These are phyloP conservation scores for Botrytis byssoidea DNA, from an alignment of 2,329 filamentous ascomycete genomes.

Conservation along the genomic window DNA sequence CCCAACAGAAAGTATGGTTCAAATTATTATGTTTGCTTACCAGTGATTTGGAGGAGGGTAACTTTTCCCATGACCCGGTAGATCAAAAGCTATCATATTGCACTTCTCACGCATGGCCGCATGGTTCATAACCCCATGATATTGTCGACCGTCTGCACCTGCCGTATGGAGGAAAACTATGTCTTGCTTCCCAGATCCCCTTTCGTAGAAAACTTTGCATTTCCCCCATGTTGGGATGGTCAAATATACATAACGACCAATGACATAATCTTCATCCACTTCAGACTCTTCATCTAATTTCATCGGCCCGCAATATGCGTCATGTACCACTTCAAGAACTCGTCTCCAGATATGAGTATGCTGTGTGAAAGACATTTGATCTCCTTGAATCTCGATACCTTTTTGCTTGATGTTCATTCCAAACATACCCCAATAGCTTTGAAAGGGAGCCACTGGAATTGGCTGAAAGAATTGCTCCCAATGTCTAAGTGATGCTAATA, in stretches of 20 bases:
- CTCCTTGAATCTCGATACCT: constrained; percentile 48
- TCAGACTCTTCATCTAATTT: constrained; percentile 43
- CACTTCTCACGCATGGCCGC: constrained; percentile 46
- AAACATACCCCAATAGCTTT: constrained; percentile 34
- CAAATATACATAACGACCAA: constrained; percentile 49
- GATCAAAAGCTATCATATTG: constrained; percentile 50
- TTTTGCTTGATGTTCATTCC: constrained; percentile 50
- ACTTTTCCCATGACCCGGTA: constrained; percentile 49
- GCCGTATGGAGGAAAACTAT: constrained; percentile 48
- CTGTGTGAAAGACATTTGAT: constrained; percentile 40
- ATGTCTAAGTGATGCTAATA: constrained; percentile 19
- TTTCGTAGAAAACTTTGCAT: constrained; percentile 51
- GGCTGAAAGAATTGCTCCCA: constrained; percentile 26
- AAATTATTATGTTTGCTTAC: not conserved
- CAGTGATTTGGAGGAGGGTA: constrained; percentile 45
- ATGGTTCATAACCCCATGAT: constrained; percentile 53
- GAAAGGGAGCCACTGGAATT: constrained; percentile 23
- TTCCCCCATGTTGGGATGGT: constrained; percentile 47
- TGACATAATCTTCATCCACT: constrained; percentile 45
- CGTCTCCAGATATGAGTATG: constrained; percentile 50
- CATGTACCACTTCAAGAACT: constrained; percentile 48
- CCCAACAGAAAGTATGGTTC: not conserved
- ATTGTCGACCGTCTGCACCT: constrained; percentile 49
- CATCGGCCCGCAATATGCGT: constrained; percentile 47
- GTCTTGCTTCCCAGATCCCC: constrained; percentile 47